Evolutionary conservation across 306 rosid genomes (phyloP).

Genomic region (Rosa chinensis): DNA sequence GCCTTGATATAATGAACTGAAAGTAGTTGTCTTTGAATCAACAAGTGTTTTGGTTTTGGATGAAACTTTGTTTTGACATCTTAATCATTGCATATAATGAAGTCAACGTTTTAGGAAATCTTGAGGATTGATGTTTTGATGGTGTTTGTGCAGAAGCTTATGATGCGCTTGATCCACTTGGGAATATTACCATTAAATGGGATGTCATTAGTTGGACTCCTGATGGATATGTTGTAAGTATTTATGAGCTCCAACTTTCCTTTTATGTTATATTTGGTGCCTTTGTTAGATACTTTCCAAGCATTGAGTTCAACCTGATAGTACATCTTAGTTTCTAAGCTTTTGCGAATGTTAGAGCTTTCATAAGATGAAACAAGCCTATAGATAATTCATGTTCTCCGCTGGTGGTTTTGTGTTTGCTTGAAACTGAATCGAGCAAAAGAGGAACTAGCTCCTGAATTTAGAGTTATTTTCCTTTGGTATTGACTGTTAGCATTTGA

Average conservation of each 20-base stretch:
- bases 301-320: neutral
- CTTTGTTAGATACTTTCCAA: neutral
- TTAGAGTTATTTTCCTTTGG: neutral
- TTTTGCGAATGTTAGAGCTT: conserved; percentile 1
- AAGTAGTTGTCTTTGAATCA: neutral
- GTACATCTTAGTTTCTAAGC: neutral
- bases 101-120: neutral
- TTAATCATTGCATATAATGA: neutral
- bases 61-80: neutral
- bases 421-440: conserved; percentile 2
- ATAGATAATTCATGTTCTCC: neutral
- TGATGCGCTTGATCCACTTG: conserved; percentile 86
- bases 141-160: conserved; percentile 68
- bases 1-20: neutral
- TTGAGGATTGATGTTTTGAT: conserved; percentile 17
- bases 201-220: conserved; percentile 83
- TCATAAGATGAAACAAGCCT: neutral
- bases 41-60: too few species aligned
- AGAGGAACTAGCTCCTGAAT: neutral
- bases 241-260: conserved; percentile 4
- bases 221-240: conserved; percentile 94
- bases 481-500: neutral
- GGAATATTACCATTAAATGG: conserved; percentile 94
- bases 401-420: neutral
- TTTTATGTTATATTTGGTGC: conserved; percentile 14